Evolutionary conservation across 768 basidiomycete species (phyloP).

Genomic region (Leccinum broughii): DNA sequence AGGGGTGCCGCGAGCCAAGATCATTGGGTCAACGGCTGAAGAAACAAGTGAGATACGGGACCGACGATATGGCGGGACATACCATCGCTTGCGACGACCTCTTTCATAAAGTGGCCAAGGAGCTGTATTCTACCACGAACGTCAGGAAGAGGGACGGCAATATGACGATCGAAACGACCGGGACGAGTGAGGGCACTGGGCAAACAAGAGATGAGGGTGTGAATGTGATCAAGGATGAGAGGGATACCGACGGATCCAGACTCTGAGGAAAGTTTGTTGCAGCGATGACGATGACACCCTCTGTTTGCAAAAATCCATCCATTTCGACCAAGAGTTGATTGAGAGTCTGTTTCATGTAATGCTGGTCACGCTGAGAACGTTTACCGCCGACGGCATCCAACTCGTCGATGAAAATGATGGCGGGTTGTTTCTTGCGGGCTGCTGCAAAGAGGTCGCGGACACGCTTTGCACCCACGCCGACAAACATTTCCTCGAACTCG

Average conservation of each 20-base stretch:
- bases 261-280: slow-evolving; percentile 98
- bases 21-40: slow-evolving; percentile 79
- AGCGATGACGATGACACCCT: slow-evolving; percentile 94
- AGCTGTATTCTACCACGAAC: slow-evolving; percentile 93
- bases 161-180: slow-evolving; percentile 92
- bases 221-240: slow-evolving; percentile 2
- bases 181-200: slow-evolving; percentile 89
- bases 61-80: slow-evolving; percentile 14
- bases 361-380: slow-evolving; percentile 79
- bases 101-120: slow-evolving; percentile 85
- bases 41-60: neutral
- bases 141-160: slow-evolving; percentile 94
- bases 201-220: slow-evolving; percentile 15
- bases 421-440: slow-evolving; percentile 91
- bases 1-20: slow-evolving; percentile 90
- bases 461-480: slow-evolving; percentile 92
- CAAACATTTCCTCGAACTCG: slow-evolving; percentile 98
- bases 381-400: slow-evolving; percentile 92
- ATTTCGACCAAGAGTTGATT: slow-evolving; percentile 97
- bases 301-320: slow-evolving; percentile 92
- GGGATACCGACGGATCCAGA: slow-evolving; percentile 72
- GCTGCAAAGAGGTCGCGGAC: slow-evolving; percentile 93
- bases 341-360: slow-evolving; percentile 90
- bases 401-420: slow-evolving; percentile 99
- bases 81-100: slow-evolving; percentile 66